phyloP scores from a whole-genome alignment of 306 rosid genomes.

The Malus sieversii region DNA sequence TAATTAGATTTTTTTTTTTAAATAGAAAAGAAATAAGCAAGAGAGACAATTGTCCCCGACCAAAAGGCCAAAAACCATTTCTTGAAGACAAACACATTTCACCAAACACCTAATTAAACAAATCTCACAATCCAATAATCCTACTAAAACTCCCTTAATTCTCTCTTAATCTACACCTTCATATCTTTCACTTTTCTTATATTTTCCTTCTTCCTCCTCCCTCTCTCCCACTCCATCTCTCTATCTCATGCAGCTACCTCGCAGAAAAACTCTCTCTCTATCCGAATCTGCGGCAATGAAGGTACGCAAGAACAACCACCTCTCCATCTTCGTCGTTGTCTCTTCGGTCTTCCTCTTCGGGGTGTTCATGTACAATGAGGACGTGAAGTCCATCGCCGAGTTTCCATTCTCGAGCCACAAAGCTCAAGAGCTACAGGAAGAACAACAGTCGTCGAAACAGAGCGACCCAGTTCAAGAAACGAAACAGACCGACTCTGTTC shows the following conservation, averaged over 20 bases:
- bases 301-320: constrained; percentile 48
- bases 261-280: constrained; percentile 39
- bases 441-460: background rate
- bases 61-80: constrained; percentile 26
- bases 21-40: background rate
- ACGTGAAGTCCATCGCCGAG: constrained; percentile 64
- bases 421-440: constrained; percentile 44
- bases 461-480: constrained; percentile 6
- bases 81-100: constrained; percentile 59
- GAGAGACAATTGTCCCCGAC: constrained; percentile 58
- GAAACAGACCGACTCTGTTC: constrained; percentile 4
- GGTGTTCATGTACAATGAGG: constrained; percentile 73
- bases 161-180: background rate
- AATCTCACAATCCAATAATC: constrained; percentile 1
- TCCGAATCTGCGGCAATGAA: constrained; percentile 57
- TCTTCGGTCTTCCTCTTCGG: constrained; percentile 68
- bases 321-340: constrained; percentile 50
- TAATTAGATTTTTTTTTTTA: constrained; percentile 25
- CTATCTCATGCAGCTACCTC: constrained; percentile 43
- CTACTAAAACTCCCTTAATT: background rate
- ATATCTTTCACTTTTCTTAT: constrained; percentile 34
- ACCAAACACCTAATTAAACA: constrained; percentile 59
- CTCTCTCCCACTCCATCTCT: constrained; percentile 9
- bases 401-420: constrained; percentile 51
- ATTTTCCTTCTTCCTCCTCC: constrained; percentile 21